phyloP scores from a whole-genome alignment of 148 eudicot species.

The Spergularia marina region DNA sequence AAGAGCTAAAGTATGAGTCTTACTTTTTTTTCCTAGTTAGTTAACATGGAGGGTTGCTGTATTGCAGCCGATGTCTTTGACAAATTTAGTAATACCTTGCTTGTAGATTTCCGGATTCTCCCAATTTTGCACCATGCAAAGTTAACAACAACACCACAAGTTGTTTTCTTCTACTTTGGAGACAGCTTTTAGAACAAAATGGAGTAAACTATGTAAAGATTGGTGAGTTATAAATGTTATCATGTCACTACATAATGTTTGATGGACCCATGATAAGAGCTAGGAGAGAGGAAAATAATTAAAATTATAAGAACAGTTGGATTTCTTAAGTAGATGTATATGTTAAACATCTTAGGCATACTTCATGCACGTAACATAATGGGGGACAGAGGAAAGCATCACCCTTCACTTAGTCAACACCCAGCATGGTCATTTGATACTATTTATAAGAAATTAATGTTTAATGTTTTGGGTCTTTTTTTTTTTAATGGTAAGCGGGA shows the following conservation, averaged over 20 bases:
- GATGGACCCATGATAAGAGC: conserved; percentile 8
- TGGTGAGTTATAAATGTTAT: conserved; percentile 21
- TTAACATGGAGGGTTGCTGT: background rate
- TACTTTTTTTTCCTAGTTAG: too few species aligned
- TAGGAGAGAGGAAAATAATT: background rate
- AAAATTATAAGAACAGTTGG: background rate
- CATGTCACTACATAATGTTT: conserved; percentile 17
- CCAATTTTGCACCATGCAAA: background rate
- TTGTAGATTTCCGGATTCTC: background rate
- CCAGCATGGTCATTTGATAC: conserved; percentile 16
- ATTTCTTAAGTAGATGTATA: background rate
- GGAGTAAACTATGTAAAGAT: background rate
- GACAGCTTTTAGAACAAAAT: conserved; percentile 17
- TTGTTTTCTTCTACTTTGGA: conserved; percentile 14
- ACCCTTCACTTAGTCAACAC: conserved; percentile 4
- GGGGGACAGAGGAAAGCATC: conserved; percentile 21
- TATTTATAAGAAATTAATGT: background rate
- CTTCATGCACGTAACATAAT: conserved; percentile 6
- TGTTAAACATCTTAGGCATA: conserved; percentile 6
- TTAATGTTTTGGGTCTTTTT: too few species aligned
- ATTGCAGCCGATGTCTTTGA: background rate
- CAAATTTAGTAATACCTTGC: background rate
- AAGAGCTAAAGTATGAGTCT: too few species aligned
- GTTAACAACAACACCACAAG: background rate
- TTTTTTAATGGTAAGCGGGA: too few species aligned